Evolutionary conservation across 352 stramenopile species (phyloP).

Genomic region (Globisporangium perplexum): DNA sequence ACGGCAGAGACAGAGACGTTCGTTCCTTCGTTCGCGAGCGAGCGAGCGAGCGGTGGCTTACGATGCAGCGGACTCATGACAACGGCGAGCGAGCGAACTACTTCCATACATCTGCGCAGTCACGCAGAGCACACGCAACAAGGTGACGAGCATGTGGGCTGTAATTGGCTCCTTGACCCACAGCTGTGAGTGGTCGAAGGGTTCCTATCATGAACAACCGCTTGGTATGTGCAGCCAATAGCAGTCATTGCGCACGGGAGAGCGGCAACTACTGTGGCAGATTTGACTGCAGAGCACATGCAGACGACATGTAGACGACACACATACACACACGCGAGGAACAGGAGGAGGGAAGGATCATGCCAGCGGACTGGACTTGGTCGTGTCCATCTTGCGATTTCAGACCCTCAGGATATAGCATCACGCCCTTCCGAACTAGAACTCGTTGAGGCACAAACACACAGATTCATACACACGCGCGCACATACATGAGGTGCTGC

Average conservation of each 20-base stretch:
- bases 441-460: conserved; percentile 1
- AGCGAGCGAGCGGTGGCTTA: no score
- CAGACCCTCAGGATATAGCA: conserved; percentile 84
- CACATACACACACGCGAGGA: conserved; percentile 3
- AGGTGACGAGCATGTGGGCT: conserved; percentile 38
- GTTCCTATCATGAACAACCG: conserved; percentile 89
- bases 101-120: no score
- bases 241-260: conserved; percentile 68
- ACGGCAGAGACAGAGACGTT: no score
- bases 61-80: no score
- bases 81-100: no score
- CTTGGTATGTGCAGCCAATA: conserved; percentile 84
- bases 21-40: no score
- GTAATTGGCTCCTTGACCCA: conserved; percentile 87
- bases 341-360: conserved; percentile 51
- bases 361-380: conserved; percentile 82
- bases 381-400: conserved; percentile 70
- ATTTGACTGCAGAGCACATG: conserved; percentile 63
- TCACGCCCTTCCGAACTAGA: conserved; percentile 63
- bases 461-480: neutral
- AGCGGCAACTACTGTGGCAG: conserved; percentile 81
- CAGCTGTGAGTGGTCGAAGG: conserved; percentile 60
- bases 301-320: neutral
- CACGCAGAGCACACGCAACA: neutral
- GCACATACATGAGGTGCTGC: no score